Base-by-base conservation (phyloP, 176 grass and related monocot genomes). In the Coix lacrymajobi region DNA sequence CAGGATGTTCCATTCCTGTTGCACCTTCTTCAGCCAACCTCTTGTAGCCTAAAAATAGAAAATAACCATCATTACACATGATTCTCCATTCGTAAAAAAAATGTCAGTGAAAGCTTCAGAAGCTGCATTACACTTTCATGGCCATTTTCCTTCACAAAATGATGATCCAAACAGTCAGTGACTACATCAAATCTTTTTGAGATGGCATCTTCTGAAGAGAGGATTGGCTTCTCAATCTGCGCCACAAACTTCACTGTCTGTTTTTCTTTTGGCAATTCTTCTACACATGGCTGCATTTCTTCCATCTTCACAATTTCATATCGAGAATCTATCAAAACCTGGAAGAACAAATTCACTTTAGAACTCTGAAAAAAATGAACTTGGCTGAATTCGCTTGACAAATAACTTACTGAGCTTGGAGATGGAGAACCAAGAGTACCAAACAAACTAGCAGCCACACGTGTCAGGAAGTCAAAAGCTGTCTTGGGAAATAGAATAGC, bases 11-110 rank as follows among this genome's bases (percentile, higher is more conserved):
- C 96, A 99, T 84, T 99, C 96, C 60, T 93, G 89, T 45, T 89
- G 96, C 40, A 99, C 86, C 84, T 85, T 99, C 91, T 94, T 96
- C 74, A 94, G 46, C 93, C 93, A 99, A 74, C 76, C 80, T 92
- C 90, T 95, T 78, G 89, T 92, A 77, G 90, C 88, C 92, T 99
- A 87, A 32, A 1, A 77, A 69, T 40, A 71, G 8, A 40, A 81
- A 78, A 83, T 26, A 87, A 62, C 1, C 41, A 79, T 79, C 65
- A 62, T 75, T 39, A 61, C 58, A 80, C 12, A 60, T 12, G 67
- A 62, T 82, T 49, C 2, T 68, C 24, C 22, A 26, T 85, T 63
- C 1, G 16, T 37, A 88, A 38, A 28, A 60, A 32, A 49, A 38
- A 29, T 22, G n/a, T 3, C 8, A 81, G 20, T 62, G 13, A 36